Percentiles rank a stretch among this genome's conserved stretches.
Conservation (phyloP, 2,329 filamentous ascomycete genomes). For the Pseudogymnoascus sp. region DNA sequence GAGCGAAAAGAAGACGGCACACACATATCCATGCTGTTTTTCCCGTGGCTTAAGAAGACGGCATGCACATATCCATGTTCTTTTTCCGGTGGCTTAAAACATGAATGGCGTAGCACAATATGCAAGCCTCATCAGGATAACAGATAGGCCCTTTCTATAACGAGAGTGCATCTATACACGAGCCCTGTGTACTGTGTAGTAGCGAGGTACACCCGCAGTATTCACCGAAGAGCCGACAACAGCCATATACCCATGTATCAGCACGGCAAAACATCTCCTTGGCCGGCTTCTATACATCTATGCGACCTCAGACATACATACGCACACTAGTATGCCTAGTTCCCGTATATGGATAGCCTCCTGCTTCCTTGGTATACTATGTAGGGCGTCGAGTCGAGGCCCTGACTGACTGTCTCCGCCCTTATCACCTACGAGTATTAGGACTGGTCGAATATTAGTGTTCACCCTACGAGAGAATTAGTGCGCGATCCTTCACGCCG, state of each 20-base stretch:
- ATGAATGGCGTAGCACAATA: background rate
- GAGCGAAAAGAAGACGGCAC: background rate
- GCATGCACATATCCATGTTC: background rate
- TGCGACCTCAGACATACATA: background rate
- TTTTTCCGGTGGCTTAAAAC: background rate
- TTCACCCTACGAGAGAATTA: background rate
- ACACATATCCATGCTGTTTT: background rate
- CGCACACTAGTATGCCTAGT: background rate
- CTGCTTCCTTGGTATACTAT: background rate
- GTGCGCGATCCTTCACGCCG: no score
- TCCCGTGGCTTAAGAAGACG: background rate
- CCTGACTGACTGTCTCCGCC: background rate
- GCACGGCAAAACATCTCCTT: background rate
- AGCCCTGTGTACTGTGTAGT: background rate
- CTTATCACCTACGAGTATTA: background rate
- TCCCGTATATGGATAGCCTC: background rate
- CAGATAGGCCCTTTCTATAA: background rate
- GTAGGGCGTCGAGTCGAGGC: no score
- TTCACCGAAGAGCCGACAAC: background rate
- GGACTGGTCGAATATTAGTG: no score
- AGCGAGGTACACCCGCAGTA: background rate
- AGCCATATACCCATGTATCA: background rate
- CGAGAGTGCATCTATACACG: background rate
- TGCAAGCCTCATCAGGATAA: background rate
- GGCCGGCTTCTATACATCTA: background rate